Evolutionary conservation across 345 rosid species (phyloP).

Genomic region (Brassica incana): DNA sequence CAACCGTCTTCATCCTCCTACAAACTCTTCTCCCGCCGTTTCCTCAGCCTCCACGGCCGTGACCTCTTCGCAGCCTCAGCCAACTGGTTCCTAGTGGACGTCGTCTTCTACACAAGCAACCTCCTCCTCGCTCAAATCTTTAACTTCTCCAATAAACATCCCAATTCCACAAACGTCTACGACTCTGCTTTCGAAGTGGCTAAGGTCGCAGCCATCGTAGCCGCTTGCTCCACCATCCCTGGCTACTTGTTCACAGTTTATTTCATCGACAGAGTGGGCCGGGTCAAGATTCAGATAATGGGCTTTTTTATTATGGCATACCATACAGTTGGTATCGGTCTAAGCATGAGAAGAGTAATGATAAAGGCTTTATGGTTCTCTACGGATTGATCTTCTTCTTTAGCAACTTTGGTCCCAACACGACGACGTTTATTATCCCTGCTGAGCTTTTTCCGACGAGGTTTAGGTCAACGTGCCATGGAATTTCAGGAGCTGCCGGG

Average conservation of each 20-base stretch:
- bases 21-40: slow-evolving; percentile 55
- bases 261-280: slow-evolving; percentile 65
- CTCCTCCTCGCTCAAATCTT: slow-evolving; percentile 66
- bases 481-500: slow-evolving; percentile 70
- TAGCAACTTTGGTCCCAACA: slow-evolving; percentile 80
- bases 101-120: slow-evolving; percentile 65
- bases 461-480: slow-evolving; percentile 82
- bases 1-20: slow-evolving; percentile 41
- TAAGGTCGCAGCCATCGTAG: slow-evolving; percentile 48
- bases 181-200: slow-evolving; percentile 51
- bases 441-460: slow-evolving; percentile 87
- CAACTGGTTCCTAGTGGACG: slow-evolving; percentile 67
- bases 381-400: slow-evolving; percentile 70
- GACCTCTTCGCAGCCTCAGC: slow-evolving; percentile 63
- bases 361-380: slow-evolving; percentile 50
- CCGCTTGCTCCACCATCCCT: slow-evolving; percentile 60
- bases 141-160: neutral
- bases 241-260: slow-evolving; percentile 70
- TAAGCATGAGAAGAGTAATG: neutral
- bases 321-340: slow-evolving; percentile 48
- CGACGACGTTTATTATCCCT: slow-evolving; percentile 75
- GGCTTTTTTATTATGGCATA: slow-evolving; percentile 70
- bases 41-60: slow-evolving; percentile 62
- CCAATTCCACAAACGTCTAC: slow-evolving; percentile 23
- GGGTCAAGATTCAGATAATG: slow-evolving; percentile 58